Conservation (phyloP, 331 rosid species). For the Dryas integrifolia region DNA sequence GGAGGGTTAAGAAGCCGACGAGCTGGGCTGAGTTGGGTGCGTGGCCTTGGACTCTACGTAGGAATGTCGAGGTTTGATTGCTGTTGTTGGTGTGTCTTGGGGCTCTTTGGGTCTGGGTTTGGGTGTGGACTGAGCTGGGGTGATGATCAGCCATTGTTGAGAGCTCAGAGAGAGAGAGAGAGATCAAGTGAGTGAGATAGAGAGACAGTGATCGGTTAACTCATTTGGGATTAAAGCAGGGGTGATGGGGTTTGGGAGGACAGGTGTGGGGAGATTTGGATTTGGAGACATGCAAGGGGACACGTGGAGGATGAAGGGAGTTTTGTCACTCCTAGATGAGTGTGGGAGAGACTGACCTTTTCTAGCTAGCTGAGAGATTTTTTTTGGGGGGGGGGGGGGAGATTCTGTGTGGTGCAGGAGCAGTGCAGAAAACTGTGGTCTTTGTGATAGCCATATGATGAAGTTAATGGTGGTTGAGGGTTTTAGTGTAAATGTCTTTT, state of each 20-base stretch:
- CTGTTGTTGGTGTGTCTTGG: neutral
- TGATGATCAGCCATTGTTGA: conserved; percentile 54
- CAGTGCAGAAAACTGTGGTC: neutral
- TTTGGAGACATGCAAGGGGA: conserved; percentile 41
- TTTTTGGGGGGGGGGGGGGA: too few species aligned
- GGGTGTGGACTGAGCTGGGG: conserved; percentile 20
- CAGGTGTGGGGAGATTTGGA: conserved; percentile 32
- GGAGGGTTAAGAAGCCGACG: conserved; percentile 50
- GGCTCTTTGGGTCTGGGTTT: conserved; percentile 12
- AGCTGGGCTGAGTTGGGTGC: conserved; percentile 62
- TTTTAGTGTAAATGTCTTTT: neutral
- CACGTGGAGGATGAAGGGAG: conserved; percentile 42
- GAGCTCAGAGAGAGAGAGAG: neutral
- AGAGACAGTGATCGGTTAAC: neutral
- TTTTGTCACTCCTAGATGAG: neutral
- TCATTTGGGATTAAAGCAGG: neutral
- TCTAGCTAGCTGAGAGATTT: neutral
- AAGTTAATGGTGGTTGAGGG: too few species aligned
- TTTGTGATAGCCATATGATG: neutral
- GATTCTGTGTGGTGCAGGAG: conserved; percentile 8
- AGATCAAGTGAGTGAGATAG: neutral
- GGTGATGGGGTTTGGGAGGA: neutral
- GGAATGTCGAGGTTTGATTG: conserved; percentile 30
- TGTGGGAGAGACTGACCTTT: conserved; percentile 21
- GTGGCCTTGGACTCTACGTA: conserved; percentile 41